Evolutionary conservation across 2,329 filamentous ascomycete genomes (phyloP).

Genomic region (Falciphora oryzae): DNA sequence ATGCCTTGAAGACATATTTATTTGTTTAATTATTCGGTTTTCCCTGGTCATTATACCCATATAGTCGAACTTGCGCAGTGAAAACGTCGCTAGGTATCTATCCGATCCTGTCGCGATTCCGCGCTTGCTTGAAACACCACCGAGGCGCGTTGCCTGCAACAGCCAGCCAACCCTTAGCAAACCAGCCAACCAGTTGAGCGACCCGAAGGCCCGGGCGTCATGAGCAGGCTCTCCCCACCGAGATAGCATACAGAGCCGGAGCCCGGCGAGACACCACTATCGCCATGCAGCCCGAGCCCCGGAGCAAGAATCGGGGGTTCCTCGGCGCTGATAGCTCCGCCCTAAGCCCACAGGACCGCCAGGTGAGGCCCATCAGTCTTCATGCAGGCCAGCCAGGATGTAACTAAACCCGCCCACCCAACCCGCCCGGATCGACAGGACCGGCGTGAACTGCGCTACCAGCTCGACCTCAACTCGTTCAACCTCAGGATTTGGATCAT

Average conservation of each 20-base stretch:
- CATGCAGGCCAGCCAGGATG: not conserved
- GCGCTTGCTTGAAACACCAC: too few relatives aligned
- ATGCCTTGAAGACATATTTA: not conserved
- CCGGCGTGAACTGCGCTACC: constrained; percentile 45
- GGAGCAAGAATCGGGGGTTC: constrained; percentile 41
- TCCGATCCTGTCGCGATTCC: too few relatives aligned
- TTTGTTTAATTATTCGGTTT: not conserved
- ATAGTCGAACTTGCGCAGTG: too few relatives aligned
- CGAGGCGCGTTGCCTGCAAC: too few relatives aligned
- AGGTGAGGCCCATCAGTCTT: constrained; percentile 29
- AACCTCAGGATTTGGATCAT: constrained; percentile 50
- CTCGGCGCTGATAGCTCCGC: constrained; percentile 45
- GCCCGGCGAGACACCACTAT: not conserved
- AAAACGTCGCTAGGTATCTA: too few relatives aligned
- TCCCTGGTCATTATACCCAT: too few relatives aligned
- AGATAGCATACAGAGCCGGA: not conserved
- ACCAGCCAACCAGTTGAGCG: too few relatives aligned
- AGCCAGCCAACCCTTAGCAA: too few relatives aligned
- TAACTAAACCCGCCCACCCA: not conserved
- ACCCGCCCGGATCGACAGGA: constrained; percentile 29
- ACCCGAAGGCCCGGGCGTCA: too few relatives aligned
- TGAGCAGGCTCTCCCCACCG: not conserved
- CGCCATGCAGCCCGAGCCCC: constrained; percentile 27
- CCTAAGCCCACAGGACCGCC: constrained; percentile 41
- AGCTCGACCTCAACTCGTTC: constrained; percentile 49